Conservation (phyloP, 1,139 yeast species). For the Blastobotrys apis region DNA sequence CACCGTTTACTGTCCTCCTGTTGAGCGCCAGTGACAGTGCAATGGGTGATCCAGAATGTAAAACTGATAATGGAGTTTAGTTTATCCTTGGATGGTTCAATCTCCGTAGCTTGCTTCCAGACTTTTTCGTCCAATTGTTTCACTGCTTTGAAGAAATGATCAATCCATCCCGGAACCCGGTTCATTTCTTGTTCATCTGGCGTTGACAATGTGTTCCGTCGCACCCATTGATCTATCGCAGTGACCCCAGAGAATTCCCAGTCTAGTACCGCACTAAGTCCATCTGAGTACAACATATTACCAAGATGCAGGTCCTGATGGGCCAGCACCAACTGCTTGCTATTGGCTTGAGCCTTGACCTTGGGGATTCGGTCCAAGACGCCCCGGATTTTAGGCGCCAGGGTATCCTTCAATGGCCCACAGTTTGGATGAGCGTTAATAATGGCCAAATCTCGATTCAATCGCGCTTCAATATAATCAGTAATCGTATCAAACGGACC, state of each 20-base stretch:
- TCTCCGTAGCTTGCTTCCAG: constrained; percentile 4
- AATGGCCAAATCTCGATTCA: constrained; percentile 10
- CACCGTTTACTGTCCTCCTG: constrained; percentile 10
- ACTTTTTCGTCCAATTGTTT: constrained; percentile 4
- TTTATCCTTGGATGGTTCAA: constrained; percentile 4
- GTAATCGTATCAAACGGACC: constrained; percentile 11
- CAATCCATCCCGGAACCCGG: background rate
- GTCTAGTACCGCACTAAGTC: constrained; percentile 13
- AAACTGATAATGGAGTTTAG: constrained; percentile 10
- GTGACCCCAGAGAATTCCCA: constrained; percentile 15
- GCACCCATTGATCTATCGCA: constrained; percentile 13
- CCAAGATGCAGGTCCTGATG: constrained; percentile 17
- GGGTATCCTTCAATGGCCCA: background rate
- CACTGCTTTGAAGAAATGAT: constrained; percentile 1
- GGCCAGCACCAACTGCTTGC: constrained; percentile 11
- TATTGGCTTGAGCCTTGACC: background rate
- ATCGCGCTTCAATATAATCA: constrained; percentile 7
- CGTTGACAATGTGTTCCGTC: constrained; percentile 10
- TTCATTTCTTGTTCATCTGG: background rate
- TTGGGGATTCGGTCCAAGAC: background rate
- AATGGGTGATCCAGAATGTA: constrained; percentile 14
- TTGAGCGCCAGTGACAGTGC: constrained; percentile 14
- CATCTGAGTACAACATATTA: constrained; percentile 12
- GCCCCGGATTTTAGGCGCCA: background rate
- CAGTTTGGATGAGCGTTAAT: background rate